These are phyloP conservation scores for Dothiorella sarmentorum DNA, from an alignment of 2,329 filamentous ascomycete genomes.

Conservation along the genomic window DNA sequence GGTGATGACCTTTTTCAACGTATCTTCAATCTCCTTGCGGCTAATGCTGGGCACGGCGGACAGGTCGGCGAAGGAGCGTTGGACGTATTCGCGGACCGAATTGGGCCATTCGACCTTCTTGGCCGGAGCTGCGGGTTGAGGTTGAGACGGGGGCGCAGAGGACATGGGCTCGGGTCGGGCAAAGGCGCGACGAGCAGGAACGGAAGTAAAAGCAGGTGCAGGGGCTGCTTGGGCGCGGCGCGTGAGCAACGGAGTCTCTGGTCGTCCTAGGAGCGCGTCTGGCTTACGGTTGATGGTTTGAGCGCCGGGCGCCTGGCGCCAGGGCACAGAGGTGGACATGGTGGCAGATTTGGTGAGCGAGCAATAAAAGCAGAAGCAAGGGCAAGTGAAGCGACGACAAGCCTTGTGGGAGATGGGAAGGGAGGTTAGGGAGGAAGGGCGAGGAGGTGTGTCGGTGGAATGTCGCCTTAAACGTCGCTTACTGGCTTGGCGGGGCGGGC, in stretches of 20 bases:
- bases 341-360: not conserved
- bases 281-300: conserved; percentile 15
- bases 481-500: conserved; percentile 3
- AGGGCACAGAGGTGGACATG: conserved; percentile 18
- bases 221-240: not conserved
- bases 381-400: not conserved
- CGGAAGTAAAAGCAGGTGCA: conserved; percentile 26
- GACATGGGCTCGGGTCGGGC: conserved; percentile 22
- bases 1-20: conserved; percentile 82
- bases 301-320: conserved; percentile 15
- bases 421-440: conserved; percentile 1
- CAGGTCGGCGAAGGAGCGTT: conserved; percentile 76
- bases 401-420: not conserved
- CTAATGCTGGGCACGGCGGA: conserved; percentile 51
- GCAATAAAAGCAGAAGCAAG: conserved; percentile 12
- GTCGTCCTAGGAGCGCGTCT: not conserved
- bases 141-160: conserved; percentile 25
- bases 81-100: conserved; percentile 83
- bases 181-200: conserved; percentile 43
- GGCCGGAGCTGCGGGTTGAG: conserved; percentile 31
- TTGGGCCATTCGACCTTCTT: conserved; percentile 73
- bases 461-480: conserved; percentile 15
- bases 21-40: conserved; percentile 71
- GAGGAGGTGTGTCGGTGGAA: conserved; percentile 10
- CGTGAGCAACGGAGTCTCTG: not conserved